Evolutionary conservation across 345 rosid species (phyloP).

Genomic region (Eutrema yunnanense): DNA sequence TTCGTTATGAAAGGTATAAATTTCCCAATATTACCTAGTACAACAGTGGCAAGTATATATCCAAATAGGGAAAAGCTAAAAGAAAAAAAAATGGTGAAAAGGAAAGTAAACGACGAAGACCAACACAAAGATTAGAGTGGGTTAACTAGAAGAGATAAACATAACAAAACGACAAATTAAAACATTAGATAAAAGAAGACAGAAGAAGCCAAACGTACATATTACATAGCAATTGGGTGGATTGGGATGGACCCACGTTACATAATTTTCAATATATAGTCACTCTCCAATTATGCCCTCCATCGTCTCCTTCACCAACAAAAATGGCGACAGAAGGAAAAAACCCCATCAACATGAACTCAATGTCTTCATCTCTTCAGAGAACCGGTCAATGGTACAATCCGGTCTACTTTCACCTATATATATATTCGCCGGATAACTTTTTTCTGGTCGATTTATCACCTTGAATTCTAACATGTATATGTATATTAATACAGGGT

Average conservation of each 20-base stretch:
- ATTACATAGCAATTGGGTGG: conserved; percentile 13
- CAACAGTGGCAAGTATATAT: neutral
- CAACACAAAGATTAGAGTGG: neutral
- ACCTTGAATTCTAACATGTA: neutral
- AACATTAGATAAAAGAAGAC: neutral
- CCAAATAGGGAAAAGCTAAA: neutral
- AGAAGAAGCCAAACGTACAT: conserved; percentile 7
- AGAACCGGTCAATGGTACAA: conserved; percentile 89
- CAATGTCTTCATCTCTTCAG: conserved; percentile 58
- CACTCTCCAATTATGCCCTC: conserved; percentile 10
- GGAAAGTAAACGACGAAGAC: conserved; percentile 1
- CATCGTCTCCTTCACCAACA: conserved; percentile 19
- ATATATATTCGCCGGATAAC: neutral
- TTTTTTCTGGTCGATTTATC: too few species aligned
- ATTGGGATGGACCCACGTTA: conserved; percentile 9
- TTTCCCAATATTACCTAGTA: neutral
- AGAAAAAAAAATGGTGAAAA: neutral
- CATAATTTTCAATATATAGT: conserved; percentile 20
- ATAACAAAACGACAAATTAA: conserved; percentile 18
- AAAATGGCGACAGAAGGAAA: conserved; percentile 24
- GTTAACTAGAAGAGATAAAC: neutral
- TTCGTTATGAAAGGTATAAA: neutral
- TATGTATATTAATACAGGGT: conserved; percentile 48
- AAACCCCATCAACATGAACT: conserved; percentile 15
- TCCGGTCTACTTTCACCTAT: neutral